These are phyloP conservation scores for Chlorella sp. DNA, from an alignment of 139 green algal species.

Conservation along the genomic window DNA sequence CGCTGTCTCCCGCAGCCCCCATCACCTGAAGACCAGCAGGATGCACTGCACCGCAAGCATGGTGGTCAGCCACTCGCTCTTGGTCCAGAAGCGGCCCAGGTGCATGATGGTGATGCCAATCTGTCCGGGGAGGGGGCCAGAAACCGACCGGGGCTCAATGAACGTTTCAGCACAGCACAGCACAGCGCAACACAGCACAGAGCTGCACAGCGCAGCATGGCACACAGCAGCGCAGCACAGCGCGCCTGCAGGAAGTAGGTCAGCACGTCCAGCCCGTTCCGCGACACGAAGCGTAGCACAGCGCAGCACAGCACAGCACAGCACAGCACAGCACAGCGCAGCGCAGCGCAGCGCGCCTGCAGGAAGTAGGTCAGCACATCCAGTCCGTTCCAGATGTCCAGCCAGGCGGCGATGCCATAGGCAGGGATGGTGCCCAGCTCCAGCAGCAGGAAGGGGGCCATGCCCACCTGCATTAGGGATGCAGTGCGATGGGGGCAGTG, in stretches of 20 bases:
- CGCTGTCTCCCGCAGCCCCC: too few relatives aligned
- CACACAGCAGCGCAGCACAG: too few relatives aligned
- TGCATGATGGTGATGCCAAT: constrained; percentile 56
- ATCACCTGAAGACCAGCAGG: constrained; percentile 52
- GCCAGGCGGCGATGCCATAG: constrained; percentile 47
- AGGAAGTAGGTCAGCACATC: constrained; percentile 52
- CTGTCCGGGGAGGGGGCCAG: constrained; percentile 25
- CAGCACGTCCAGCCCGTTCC: constrained; percentile 39
- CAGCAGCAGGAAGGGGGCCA: constrained; percentile 55
- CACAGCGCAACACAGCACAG: too few relatives aligned
- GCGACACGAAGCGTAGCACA: background rate
- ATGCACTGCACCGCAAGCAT: constrained; percentile 34
- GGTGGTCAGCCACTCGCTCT: constrained; percentile 40
- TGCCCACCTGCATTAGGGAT: too few relatives aligned
- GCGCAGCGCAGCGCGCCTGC: constrained; percentile 54
- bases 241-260: constrained; percentile 57
- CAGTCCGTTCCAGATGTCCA: constrained; percentile 61
- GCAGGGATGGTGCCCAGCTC: constrained; percentile 50
- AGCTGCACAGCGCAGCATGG: too few relatives aligned
- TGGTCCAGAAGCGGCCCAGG: constrained; percentile 49
- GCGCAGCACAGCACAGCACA: too few relatives aligned
- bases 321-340: too few relatives aligned
- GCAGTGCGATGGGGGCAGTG: too few relatives aligned
- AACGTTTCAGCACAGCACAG: too few relatives aligned
- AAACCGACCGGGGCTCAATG: background rate